Base-by-base conservation (phyloP, 306 rosid species). In the Bauhinia variegata region DNA sequence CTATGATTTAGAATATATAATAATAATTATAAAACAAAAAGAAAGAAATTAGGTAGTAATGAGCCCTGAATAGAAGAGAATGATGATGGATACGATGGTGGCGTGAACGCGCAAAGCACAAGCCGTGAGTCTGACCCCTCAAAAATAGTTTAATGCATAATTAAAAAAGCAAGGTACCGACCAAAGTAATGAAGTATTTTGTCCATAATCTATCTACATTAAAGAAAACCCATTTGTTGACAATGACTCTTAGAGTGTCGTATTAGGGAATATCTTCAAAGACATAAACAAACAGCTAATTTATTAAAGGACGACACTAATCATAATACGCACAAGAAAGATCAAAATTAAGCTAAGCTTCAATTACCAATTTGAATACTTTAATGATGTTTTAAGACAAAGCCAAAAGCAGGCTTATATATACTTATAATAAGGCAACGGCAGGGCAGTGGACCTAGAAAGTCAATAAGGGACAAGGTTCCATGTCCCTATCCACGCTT, bases 391-490 rank as follows among this genome's bases (percentile, higher is more conserved):
- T n/a, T 36, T 67, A 31, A 58, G 67, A 58, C 71, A 60, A 55
- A 65, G 53, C 71, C 55, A 68, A 23, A 23, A 23, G 28, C 28
- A 23, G 28, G 28, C 28, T 1, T 23, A 54, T 69, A 49, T 59
- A 72, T 50, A n/a, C n/a, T n/a, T n/a, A n/a, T n/a, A n/a, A n/a
- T 54, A 56, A 72, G 58, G 50, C 8, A 75, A 43, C n/a, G n/a
- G n/a, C n/a, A 34, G 51, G 32, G 78, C n/a, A n/a, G n/a, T n/a
- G n/a, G n/a, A 43, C 62, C 65, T 51, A 54, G 34, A 78, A 79
- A 82, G 95, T 82, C 91, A 79, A 87, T 74, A 71, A 78, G 87
- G 75, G 88, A 85, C 88, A 86, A 53, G 83, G 80, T 86, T 81
- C 80, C 75, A 79, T 79, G 96, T 88, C 88, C 36, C 68, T 86